Percentiles rank a stretch among this genome's conserved stretches.
Conservation (phyloP, 192 early-diverging fungal genomes). For the Ramicandelaber brevisporus region DNA sequence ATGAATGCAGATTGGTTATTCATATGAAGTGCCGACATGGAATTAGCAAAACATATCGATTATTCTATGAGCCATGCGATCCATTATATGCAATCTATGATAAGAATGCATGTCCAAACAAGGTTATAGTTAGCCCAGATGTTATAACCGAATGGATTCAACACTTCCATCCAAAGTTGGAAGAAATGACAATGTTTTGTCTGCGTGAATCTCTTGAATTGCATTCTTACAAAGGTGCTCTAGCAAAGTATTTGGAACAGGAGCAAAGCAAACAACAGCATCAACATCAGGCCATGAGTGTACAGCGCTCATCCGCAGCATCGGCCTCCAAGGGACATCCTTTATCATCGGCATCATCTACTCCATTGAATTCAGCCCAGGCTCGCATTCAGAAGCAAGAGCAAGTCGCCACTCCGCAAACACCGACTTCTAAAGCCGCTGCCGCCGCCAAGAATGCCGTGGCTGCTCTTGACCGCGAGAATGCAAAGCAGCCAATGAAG, state of each 20-base stretch:
- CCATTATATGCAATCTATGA: constrained; percentile 11
- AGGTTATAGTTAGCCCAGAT: constrained; percentile 13
- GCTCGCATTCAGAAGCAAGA: constrained; percentile 6
- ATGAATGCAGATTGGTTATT: constrained; percentile 14
- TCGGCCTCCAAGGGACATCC: no score
- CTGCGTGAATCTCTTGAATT: constrained; percentile 7
- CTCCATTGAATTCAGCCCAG: no score
- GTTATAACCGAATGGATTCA: constrained; percentile 12
- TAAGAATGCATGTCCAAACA: constrained; percentile 11
- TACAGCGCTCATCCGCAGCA: no score
- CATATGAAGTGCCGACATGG: constrained; percentile 13
- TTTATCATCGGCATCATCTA: no score
- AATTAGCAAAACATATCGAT: constrained; percentile 13
- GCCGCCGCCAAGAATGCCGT: no score
- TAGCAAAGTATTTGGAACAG: not conserved
- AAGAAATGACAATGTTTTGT: constrained; percentile 8
- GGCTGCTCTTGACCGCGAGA: no score
- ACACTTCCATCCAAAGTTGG: constrained; percentile 15
- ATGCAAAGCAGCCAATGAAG: constrained; percentile 10
- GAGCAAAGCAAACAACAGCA: no score
- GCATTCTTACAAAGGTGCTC: constrained; percentile 2
- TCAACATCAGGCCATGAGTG: no score
- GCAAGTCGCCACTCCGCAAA: constrained; percentile 3
- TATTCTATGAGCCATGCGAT: constrained; percentile 18
- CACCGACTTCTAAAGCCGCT: no score